phyloP scores from a whole-genome alignment of 768 basidiomycete species.

The Auriculariales sp. region DNA sequence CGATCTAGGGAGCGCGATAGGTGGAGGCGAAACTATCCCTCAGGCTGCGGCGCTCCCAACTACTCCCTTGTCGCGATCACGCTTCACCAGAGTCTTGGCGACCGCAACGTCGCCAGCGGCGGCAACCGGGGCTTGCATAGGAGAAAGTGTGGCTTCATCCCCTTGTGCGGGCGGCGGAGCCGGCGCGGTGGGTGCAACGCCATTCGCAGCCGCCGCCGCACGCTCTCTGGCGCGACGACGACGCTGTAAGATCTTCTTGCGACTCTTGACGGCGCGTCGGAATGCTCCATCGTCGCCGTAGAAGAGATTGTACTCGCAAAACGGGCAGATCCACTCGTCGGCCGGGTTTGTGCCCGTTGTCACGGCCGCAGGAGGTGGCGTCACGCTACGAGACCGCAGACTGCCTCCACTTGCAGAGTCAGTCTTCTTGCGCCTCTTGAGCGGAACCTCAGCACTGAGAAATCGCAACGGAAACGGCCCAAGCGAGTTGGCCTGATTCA shows the following conservation, averaged over 20 bases:
- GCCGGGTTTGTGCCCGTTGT: conserved; percentile 28
- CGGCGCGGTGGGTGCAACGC: conserved; percentile 11
- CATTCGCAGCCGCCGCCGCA: conserved; percentile 40
- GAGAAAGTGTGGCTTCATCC: neutral
- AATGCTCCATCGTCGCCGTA: conserved; percentile 69
- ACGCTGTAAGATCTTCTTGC: conserved; percentile 66
- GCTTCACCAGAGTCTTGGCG: conserved; percentile 1
- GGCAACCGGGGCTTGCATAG: conserved; percentile 4
- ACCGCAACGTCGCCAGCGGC: conserved; percentile 5
- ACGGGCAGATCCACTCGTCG: conserved; percentile 90
- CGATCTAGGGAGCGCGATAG: no score
- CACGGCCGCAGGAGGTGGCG: conserved; percentile 17
- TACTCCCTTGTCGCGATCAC: conserved; percentile 1
- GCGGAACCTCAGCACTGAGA: conserved; percentile 51
- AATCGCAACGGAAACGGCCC: conserved; percentile 52
- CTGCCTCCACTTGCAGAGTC: conserved; percentile 9
- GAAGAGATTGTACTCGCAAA: conserved; percentile 86
- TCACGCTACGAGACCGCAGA: conserved; percentile 7
- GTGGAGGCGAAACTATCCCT: no score
- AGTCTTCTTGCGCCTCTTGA: conserved; percentile 21
- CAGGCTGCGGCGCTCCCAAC: no score
- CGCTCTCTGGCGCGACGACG: conserved; percentile 60
- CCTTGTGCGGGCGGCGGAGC: conserved; percentile 5
- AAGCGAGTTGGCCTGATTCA: conserved; percentile 30
- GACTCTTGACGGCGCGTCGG: conserved; percentile 45